A percentile compares a stretch with the other conserved stretches of the same genome.
Evolutionary conservation across 768 basidiomycete genomes (phyloP).

Genomic region (Tylopilus intermedius): DNA sequence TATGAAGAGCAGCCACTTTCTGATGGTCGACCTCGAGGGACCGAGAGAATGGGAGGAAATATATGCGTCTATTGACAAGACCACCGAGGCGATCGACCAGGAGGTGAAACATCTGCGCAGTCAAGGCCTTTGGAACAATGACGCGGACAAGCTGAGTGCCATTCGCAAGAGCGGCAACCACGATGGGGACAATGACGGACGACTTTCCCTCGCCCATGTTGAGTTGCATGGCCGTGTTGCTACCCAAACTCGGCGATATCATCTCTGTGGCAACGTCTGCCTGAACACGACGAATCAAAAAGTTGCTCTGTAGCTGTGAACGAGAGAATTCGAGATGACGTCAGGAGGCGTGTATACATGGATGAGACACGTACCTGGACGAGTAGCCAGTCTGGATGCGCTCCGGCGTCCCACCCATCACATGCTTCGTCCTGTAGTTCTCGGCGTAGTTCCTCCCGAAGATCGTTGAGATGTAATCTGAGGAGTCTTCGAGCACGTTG

Average conservation of each 20-base stretch:
- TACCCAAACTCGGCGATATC: constrained; percentile 35
- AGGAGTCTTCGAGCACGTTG: constrained; percentile 38
- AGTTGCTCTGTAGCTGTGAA: constrained; percentile 40
- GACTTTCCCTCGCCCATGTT: constrained; percentile 57
- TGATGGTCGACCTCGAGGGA: constrained; percentile 22
- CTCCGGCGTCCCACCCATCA: constrained; percentile 14
- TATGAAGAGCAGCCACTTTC: constrained; percentile 23
- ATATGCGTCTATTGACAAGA: constrained; percentile 43
- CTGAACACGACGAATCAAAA: constrained; percentile 42
- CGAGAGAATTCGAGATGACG: background rate
- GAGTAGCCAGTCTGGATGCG: constrained; percentile 39
- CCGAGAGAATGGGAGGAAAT: constrained; percentile 47
- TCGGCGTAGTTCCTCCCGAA: constrained; percentile 28
- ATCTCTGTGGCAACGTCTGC: constrained; percentile 39
- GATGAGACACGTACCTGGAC: constrained; percentile 34
- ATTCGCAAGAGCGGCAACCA: constrained; percentile 37
- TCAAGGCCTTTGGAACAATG: constrained; percentile 43
- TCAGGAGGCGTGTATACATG: background rate
- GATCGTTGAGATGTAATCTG: constrained; percentile 15
- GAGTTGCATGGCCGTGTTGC: constrained; percentile 43
- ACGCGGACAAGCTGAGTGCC: constrained; percentile 42
- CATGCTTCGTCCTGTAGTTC: constrained; percentile 25
- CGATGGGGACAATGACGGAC: constrained; percentile 44
- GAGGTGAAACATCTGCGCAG: constrained; percentile 45
- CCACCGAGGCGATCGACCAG: constrained; percentile 40